A percentile compares a stretch with the other conserved stretches of the same genome.
These are phyloP conservation scores for Strombidium stylifer DNA, from an alignment of 73 alveolate genomes.

Conservation along the genomic window DNA sequence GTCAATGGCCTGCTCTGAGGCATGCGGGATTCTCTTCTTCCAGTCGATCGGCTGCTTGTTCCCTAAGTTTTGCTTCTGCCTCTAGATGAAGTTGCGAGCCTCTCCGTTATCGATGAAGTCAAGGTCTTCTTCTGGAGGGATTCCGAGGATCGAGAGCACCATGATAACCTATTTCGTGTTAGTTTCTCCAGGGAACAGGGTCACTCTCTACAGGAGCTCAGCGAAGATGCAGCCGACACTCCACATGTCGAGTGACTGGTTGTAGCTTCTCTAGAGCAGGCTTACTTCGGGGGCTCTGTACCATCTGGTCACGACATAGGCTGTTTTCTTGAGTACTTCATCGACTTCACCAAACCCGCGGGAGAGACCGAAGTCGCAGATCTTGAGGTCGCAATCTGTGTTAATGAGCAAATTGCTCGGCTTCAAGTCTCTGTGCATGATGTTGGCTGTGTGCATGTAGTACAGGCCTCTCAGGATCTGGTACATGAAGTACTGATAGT, in stretches of 20 bases:
- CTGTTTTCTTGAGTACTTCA: constrained; percentile 40
- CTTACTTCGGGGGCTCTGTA: constrained; percentile 80
- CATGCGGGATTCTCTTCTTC: constrained; percentile 33
- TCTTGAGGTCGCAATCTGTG: constrained; percentile 58
- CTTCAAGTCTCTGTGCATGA: constrained; percentile 83
- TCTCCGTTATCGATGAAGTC: constrained; percentile 41
- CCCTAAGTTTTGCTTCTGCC: too few species aligned
- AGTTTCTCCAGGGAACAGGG: constrained; percentile 56
- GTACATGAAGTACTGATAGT: constrained; percentile 64
- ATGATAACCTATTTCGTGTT: constrained; percentile 54
- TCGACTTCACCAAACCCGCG: constrained; percentile 57
- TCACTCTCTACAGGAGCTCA: constrained; percentile 44
- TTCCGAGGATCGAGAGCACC: constrained; percentile 39
- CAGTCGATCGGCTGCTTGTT: constrained; percentile 2
- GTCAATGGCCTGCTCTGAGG: constrained; percentile 61
- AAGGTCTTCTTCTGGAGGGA: constrained; percentile 41
- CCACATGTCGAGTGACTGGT: constrained; percentile 75
- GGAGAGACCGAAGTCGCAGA: constrained; percentile 74
- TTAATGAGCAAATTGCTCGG: constrained; percentile 50
- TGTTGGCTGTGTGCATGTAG: constrained; percentile 75
- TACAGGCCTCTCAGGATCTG: constrained; percentile 74
- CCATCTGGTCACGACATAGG: constrained; percentile 70
- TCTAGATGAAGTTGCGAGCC: constrained; percentile 9
- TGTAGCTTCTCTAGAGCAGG: constrained; percentile 47
- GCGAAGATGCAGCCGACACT: constrained; percentile 79